phyloP scores from a whole-genome alignment of 2,329 filamentous ascomycete genomes.

The Talaromyces sp. region DNA sequence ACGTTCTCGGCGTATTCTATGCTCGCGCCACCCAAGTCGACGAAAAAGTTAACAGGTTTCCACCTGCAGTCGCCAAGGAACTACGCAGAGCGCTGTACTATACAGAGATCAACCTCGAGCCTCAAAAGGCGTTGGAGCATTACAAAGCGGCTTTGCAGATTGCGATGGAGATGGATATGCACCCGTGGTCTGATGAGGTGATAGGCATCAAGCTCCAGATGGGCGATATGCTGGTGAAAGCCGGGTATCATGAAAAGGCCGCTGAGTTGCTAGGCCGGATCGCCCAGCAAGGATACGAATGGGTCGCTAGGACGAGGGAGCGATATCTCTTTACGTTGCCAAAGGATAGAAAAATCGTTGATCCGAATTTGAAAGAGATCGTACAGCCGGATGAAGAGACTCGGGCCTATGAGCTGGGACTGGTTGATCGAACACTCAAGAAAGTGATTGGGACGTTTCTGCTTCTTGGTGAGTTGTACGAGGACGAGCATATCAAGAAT shows the following conservation, averaged over 20 bases:
- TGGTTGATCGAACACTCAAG: slow-evolving; percentile 60
- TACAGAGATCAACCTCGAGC: slow-evolving; percentile 71
- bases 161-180: slow-evolving; percentile 70
- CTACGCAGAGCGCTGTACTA: slow-evolving; percentile 84
- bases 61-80: slow-evolving; percentile 50
- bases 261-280: slow-evolving; percentile 77
- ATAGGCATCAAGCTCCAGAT: slow-evolving; percentile 84
- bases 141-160: slow-evolving; percentile 76
- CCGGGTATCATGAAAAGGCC: slow-evolving; percentile 65
- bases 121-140: slow-evolving; percentile 73
- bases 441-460: slow-evolving; percentile 73
- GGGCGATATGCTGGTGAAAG: slow-evolving; percentile 73
- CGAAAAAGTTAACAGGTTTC: slow-evolving; percentile 43
- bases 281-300: slow-evolving; percentile 60
- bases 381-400: slow-evolving; percentile 4
- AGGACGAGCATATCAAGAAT: slow-evolving; percentile 70
- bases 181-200: slow-evolving; percentile 87
- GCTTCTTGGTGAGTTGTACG: slow-evolving; percentile 82
- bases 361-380: slow-evolving; percentile 15
- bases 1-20: slow-evolving; percentile 36
- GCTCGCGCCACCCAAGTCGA: slow-evolving; percentile 42
- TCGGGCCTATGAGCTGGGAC: neutral
- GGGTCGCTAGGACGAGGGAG: slow-evolving; percentile 26
- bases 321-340: slow-evolving; percentile 25
- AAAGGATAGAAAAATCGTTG: slow-evolving; percentile 20